Evolutionary conservation across 2,329 filamentous ascomycete species (phyloP), one percentile per base, ranked within the genome.

Genomic region (Talaromyces piceae): DNA sequence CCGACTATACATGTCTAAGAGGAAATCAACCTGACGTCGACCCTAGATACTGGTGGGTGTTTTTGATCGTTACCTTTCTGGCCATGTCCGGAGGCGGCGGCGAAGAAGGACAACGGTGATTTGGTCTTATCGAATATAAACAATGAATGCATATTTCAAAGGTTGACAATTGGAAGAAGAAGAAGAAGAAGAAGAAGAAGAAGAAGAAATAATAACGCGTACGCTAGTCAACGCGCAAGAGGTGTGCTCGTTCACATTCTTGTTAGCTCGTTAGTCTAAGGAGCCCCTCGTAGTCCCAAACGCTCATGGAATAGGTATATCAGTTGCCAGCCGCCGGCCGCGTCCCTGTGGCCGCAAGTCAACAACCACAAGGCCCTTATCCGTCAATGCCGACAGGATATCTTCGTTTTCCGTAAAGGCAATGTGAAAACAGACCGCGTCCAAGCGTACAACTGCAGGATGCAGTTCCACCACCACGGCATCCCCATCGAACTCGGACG

Each of bases 21-120:
- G 7, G 28, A 13, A 7, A 4, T 43, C 45, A 33, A 41, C 49
- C 3, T 13, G 23, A 16, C 5, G 23, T 43, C 8, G 7, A 46
- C 26, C 45, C 18, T 54, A 73, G 73, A 54, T 75, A 75, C 56
- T 75, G 73, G 73, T 75, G 72, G 72, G 66, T 73, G 37, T 63
- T 73, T 49, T 61, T 72, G 55, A 65, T 72, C 30, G 54, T 72
- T 28, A 61, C 64, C 11, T 64, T 75, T 51, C 51, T 75, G 50
- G 64, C 63, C 23, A 64, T 74, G 63, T 67, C 67, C 16, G 69
- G 70, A 31, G 67, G 70, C 31, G 70, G 67, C 16, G 70, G 67
- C 45, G 59, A 58, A 69, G 2, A 20, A 37, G 31, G 31, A 20
- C 11, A 28, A 16, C 22, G 7, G 26, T 41, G 13, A 31, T 47